Conservation (phyloP, 1,284 basidiomycete genomes). For the Microbotryum silenes-acaulis region DNA sequence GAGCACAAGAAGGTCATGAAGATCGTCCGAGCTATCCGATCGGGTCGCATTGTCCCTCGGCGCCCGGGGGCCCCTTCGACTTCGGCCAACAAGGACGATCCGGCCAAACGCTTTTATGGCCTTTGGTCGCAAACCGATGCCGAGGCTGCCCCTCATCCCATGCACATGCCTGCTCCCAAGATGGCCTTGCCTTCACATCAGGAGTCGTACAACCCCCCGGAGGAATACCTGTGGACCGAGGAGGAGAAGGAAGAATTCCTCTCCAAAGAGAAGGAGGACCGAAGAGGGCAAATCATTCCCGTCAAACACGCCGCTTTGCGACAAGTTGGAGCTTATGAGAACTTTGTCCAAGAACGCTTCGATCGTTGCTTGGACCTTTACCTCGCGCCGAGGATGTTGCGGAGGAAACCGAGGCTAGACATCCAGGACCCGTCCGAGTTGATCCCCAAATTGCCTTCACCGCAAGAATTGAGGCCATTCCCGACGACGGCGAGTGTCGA, state of each 20-base stretch:
- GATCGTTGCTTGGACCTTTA: conserved; percentile 93
- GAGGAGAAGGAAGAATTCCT: conserved; percentile 81
- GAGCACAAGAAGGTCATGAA: conserved; percentile 86
- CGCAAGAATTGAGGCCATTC: conserved; percentile 87
- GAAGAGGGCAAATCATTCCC: conserved; percentile 82
- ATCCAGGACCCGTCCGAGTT: conserved; percentile 62
- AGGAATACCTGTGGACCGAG: conserved; percentile 89
- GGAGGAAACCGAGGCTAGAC: conserved; percentile 73
- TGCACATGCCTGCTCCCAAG: conserved; percentile 85
- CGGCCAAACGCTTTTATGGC: conserved; percentile 69
- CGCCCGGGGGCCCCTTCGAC: conserved; percentile 51
- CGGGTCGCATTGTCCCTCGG: conserved; percentile 84
- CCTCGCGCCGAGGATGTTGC: conserved; percentile 76
- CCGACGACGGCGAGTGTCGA: conserved; percentile 73
- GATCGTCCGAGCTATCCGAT: conserved; percentile 95
- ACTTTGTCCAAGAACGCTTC: conserved; percentile 91
- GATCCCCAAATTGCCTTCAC: conserved; percentile 91
- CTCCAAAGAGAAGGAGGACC: conserved; percentile 76
- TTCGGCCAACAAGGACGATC: conserved; percentile 48
- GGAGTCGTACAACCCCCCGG: conserved; percentile 97
- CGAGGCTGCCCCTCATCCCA: conserved; percentile 48
- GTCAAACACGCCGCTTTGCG: conserved; percentile 78
- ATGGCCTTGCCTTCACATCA: conserved; percentile 77
- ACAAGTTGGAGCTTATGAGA: conserved; percentile 82
- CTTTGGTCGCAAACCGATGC: conserved; percentile 68